These are phyloP conservation scores for Corinectria fuckeliana DNA, from an alignment of 2,329 filamentous ascomycete species.

Conservation along the genomic window DNA sequence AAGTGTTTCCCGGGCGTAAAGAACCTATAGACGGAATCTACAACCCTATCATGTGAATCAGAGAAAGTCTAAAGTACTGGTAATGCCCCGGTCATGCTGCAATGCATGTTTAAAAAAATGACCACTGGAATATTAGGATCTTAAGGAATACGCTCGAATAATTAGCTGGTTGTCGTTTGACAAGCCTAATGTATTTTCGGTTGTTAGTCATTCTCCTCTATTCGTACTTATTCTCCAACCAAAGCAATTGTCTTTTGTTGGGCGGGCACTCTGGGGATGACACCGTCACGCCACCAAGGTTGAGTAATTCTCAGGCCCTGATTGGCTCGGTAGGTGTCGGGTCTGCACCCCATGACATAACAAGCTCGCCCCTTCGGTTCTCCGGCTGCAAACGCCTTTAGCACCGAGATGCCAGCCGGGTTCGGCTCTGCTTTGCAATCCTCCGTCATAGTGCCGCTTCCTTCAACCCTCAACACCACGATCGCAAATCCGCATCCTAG, in stretches of 20 bases:
- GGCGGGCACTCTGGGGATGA: neutral
- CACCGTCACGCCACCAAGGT: slow-evolving; percentile 21
- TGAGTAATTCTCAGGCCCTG: slow-evolving; percentile 42
- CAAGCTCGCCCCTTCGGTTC: slow-evolving; percentile 28
- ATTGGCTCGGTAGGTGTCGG: slow-evolving; percentile 49
- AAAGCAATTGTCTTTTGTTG: neutral
- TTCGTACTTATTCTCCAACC: no score
- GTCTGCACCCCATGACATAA: slow-evolving; percentile 34
- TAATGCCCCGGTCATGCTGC: neutral
- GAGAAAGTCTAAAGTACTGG: neutral
- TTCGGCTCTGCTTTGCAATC: slow-evolving; percentile 33
- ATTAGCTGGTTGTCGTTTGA: neutral
- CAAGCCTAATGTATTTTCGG: neutral
- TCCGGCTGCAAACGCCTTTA: slow-evolving; percentile 42
- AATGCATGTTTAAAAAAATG: neutral
- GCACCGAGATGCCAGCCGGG: slow-evolving; percentile 35
- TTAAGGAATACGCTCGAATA: neutral
- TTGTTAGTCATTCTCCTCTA: neutral
- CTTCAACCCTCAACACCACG: slow-evolving; percentile 15
- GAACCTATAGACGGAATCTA: neutral
- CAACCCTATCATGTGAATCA: neutral
- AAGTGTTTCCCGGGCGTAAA: neutral
- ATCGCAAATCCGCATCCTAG: slow-evolving; percentile 12
- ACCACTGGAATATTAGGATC: neutral
- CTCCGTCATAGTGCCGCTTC: slow-evolving; percentile 20